Percentiles rank a stretch among this genome's conserved stretches.
Evolutionary conservation across 805 yeast genomes (phyloP).

Genomic region (Wickerhamiella kurtzmanii): DNA sequence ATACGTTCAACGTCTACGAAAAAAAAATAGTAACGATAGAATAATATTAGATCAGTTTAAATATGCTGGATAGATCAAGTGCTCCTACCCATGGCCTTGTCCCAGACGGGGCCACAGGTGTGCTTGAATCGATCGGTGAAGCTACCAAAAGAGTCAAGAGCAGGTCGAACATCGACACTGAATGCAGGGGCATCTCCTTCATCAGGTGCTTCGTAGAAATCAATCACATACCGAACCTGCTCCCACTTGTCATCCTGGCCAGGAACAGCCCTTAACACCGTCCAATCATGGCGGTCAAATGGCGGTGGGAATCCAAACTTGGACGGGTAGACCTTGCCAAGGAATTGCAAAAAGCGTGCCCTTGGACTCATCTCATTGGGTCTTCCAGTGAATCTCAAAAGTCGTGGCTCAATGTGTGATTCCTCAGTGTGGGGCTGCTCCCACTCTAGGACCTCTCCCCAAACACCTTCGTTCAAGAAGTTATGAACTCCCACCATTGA

Average conservation of each 20-base stretch:
- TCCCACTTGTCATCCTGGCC: slow-evolving; percentile 34
- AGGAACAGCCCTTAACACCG: slow-evolving; percentile 52
- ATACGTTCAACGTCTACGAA: slow-evolving; percentile 46
- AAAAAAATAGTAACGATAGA: slow-evolving; percentile 6
- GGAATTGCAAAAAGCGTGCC: slow-evolving; percentile 51
- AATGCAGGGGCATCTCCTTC: slow-evolving; percentile 75
- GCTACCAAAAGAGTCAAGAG: slow-evolving; percentile 53
- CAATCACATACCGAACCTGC: slow-evolving; percentile 81
- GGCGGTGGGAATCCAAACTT: slow-evolving; percentile 70
- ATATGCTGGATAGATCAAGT: neutral
- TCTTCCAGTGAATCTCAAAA: slow-evolving; percentile 78
- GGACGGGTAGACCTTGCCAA: slow-evolving; percentile 61
- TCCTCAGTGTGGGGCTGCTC: slow-evolving; percentile 54
- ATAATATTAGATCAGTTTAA: neutral
- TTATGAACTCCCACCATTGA: slow-evolving; percentile 96
- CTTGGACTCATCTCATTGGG: slow-evolving; percentile 81
- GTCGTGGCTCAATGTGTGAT: slow-evolving; percentile 53
- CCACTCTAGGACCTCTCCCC: slow-evolving; percentile 92
- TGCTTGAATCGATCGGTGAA: slow-evolving; percentile 56
- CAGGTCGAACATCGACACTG: slow-evolving; percentile 90
- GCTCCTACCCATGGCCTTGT: slow-evolving; percentile 51
- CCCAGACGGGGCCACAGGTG: slow-evolving; percentile 56
- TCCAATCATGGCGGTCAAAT: slow-evolving; percentile 98
- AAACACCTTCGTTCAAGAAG: slow-evolving; percentile 91
- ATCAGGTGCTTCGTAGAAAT: slow-evolving; percentile 92